phyloP scores from a whole-genome alignment of 2,329 filamentous ascomycete genomes.

The Apiospora marii region DNA sequence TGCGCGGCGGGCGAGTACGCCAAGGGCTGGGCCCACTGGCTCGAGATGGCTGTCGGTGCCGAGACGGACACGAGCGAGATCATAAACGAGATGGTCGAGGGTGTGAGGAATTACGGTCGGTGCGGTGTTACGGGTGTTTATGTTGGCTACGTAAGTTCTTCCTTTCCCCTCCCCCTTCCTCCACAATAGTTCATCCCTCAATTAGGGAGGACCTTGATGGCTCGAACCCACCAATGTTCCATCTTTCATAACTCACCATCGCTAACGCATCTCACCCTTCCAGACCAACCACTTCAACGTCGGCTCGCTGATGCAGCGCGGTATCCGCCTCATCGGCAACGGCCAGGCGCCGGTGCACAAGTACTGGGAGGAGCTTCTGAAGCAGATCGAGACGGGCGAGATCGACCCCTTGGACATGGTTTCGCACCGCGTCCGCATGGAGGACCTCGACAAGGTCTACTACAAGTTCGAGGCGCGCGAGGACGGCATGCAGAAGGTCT shows the following conservation, averaged over 20 bases:
- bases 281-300: constrained; percentile 85
- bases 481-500: constrained; percentile 84
- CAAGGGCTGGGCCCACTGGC: constrained; percentile 67
- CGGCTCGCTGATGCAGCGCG: constrained; percentile 84
- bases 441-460: constrained; percentile 75
- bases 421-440: constrained; percentile 77
- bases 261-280: background rate
- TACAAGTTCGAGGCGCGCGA: constrained; percentile 66
- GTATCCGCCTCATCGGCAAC: constrained; percentile 78
- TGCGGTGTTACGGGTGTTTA: constrained; percentile 80
- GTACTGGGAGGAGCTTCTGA: constrained; percentile 83
- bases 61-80: constrained; percentile 89
- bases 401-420: constrained; percentile 84
- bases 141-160: constrained; percentile 61
- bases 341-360: constrained; percentile 77
- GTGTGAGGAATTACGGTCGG: constrained; percentile 75
- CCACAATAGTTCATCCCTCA: background rate
- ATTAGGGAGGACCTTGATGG: constrained; percentile 22
- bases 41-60: constrained; percentile 67
- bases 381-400: constrained; percentile 69
- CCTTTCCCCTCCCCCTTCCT: background rate
- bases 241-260: too few relatives aligned
- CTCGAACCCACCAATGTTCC: background rate
- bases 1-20: constrained; percentile 68
- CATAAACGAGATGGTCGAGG: constrained; percentile 80